Percentiles rank a stretch among this genome's conserved stretches.
Conservation (phyloP, 768 basidiomycete species). For the Paxillus rubicundulus region DNA sequence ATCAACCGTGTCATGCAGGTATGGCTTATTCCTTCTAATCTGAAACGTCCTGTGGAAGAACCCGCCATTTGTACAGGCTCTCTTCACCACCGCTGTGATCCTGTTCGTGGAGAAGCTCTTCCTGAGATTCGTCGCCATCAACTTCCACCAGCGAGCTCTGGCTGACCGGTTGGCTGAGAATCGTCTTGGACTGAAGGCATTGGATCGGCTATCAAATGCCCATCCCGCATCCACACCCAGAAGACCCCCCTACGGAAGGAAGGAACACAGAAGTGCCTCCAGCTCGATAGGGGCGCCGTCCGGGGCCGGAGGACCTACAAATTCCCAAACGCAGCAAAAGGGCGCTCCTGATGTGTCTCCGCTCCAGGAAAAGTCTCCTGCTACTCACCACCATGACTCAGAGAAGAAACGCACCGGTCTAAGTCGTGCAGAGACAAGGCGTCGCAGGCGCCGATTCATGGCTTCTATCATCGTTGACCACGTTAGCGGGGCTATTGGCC, state of each 20-base stretch:
- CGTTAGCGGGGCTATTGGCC: slow-evolving; percentile 59
- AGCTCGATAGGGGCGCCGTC: slow-evolving; percentile 38
- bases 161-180: slow-evolving; percentile 74
- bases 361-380: slow-evolving; percentile 11
- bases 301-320: slow-evolving; percentile 26
- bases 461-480: slow-evolving; percentile 71
- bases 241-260: slow-evolving; percentile 41
- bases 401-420: slow-evolving; percentile 15
- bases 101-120: slow-evolving; percentile 57
- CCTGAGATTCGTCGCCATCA: slow-evolving; percentile 75
- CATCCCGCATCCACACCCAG: slow-evolving; percentile 40
- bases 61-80: slow-evolving; percentile 31
- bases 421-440: slow-evolving; percentile 35
- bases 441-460: slow-evolving; percentile 50
- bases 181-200: slow-evolving; percentile 61
- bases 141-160: slow-evolving; percentile 74
- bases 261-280: slow-evolving; percentile 43
- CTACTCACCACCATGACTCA: slow-evolving; percentile 4
- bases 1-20: slow-evolving; percentile 74
- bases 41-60: slow-evolving; percentile 1
- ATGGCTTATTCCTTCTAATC: slow-evolving; percentile 11
- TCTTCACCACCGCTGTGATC: slow-evolving; percentile 44
- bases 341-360: slow-evolving; percentile 1
- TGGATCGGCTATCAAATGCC: slow-evolving; percentile 71
- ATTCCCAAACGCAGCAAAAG: slow-evolving; percentile 17